These are phyloP conservation scores for Arthrobotrys iridis DNA, from an alignment of 2,329 filamentous ascomycete species.

Conservation along the genomic window DNA sequence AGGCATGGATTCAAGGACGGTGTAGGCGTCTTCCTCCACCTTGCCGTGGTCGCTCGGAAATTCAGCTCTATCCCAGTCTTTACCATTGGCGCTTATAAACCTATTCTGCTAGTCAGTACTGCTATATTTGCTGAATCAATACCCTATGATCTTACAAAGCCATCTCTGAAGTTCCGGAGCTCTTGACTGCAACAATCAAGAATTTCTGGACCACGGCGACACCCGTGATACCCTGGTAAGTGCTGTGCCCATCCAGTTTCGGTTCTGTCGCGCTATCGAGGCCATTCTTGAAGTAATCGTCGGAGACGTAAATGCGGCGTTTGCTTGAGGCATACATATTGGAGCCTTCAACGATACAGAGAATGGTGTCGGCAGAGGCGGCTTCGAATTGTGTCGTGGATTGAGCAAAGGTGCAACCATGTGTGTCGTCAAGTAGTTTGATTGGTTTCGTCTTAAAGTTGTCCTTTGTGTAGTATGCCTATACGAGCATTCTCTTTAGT, in stretches of 20 bases:
- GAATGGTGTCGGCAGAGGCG: slow-evolving; percentile 73
- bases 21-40: slow-evolving; percentile 85
- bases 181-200: slow-evolving; percentile 82
- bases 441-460: slow-evolving; percentile 78
- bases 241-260: slow-evolving; percentile 76
- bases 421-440: slow-evolving; percentile 73
- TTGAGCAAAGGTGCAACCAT: slow-evolving; percentile 88
- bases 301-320: slow-evolving; percentile 81
- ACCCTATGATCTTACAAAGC: slow-evolving; percentile 73
- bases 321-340: slow-evolving; percentile 77
- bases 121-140: neutral
- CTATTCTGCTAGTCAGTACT: slow-evolving; percentile 51
- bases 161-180: slow-evolving; percentile 85
- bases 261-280: slow-evolving; percentile 72
- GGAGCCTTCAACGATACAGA: slow-evolving; percentile 81
- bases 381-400: slow-evolving; percentile 77
- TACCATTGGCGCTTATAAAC: slow-evolving; percentile 77
- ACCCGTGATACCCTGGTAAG: slow-evolving; percentile 81
- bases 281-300: slow-evolving; percentile 78
- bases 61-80: slow-evolving; percentile 88
- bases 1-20: slow-evolving; percentile 92
- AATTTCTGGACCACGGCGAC: slow-evolving; percentile 86
- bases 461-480: slow-evolving; percentile 79
- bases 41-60: slow-evolving; percentile 83
- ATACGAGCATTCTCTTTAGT: slow-evolving; percentile 59